Base-by-base conservation (phyloP, 306 rosid species). In the Sechiopsis laciniata region DNA sequence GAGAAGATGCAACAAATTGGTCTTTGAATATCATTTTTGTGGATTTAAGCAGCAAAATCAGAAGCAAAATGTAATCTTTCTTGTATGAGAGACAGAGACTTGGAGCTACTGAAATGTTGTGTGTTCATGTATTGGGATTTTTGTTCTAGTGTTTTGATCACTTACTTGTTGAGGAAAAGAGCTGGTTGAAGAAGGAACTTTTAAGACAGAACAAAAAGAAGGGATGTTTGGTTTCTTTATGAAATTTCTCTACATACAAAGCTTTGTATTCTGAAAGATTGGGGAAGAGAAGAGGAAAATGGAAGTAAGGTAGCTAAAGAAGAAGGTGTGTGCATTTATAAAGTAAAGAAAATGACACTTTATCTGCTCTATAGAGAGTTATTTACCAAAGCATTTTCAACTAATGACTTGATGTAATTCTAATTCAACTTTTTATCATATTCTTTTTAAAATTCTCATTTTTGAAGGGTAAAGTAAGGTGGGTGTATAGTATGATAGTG, bases 281-380 rank as follows among this genome's bases (percentile, higher is more conserved):
- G 54, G 76, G 76, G 42, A 37, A 71, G 53, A 84, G 82, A 83
- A 79, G 77, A 86, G 60, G 80, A 81, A 87, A 86, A 85, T 80
- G 84, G 88, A 83, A 84, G 88, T 80, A 83, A 77, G 81, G 85
- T 74, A 80, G 77, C 72, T 53, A 37, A 70, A 77, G 92, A 35
- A 66, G 76, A 90, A 77, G 80, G 59, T 78, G 87, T 32, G 48
- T 75, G 82, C 79, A 82, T 91, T 86, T 91, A 89, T 91, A 85
- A 84, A 84, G 87, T 76, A 76, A 82, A 29, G 59, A 75, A 82
- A 83, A 73, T 21, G 83, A 83, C 85, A 73, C 83, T 73, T 84
- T 79, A 80, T 84, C 82, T 86, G 77, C 76, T 80, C 74, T 22
- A 72, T 11, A 77, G 60, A 76, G 62, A 75, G 70, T 76, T 76